Evolutionary conservation across 768 basidiomycete genomes (phyloP), one percentile per base, ranked within the genome.

Genomic region (Russula sp.): DNA sequence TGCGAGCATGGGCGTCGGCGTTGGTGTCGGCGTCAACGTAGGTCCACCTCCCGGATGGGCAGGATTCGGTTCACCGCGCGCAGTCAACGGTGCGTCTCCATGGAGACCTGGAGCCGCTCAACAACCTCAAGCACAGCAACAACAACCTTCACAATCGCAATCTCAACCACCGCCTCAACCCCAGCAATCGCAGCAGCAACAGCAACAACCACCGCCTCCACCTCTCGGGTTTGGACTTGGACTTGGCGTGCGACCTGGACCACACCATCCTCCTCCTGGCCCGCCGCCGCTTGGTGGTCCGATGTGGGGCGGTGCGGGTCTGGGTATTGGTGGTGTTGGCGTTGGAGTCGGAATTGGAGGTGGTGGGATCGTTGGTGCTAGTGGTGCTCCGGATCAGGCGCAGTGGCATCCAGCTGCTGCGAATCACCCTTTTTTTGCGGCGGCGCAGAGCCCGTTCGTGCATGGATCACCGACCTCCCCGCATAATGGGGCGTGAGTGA

Each of bases 381-480:
- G 54, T 22, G 55, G 64, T n/a, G 59, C 32, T 9, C 59, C 59
- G 55, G 64, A 65, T 18, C 59, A 59, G 13, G 30, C 57, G 6
- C 64, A 51, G 32, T 65, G 64, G 64, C 64, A 65, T 28, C 64
- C 64, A 20, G 64, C 64, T 11, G 64, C 59, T 0, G 59, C 59
- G 20, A 59, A 59, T 11, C 64, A 65, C n/a, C 14, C 38, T 5
- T 61, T 65, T 57, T 65, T 65, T 49, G 61, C 65, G 2, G 65
- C 65, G 59, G 65, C 65, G 42, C 67, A 65, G 57, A 60, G 60
- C 57, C 67, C 67, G 61, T 66, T 62, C 14, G 66, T 67, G 48
- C 66, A 63, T 53, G 66, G 66, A n/a, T 67, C 68, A 24, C 68
- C 68, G 36, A 67, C 62, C n/a, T 51, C 68, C n/a, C 68, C 68